Conservation (phyloP, 202 grass and related monocot species). For the Eragrostis tef region DNA sequence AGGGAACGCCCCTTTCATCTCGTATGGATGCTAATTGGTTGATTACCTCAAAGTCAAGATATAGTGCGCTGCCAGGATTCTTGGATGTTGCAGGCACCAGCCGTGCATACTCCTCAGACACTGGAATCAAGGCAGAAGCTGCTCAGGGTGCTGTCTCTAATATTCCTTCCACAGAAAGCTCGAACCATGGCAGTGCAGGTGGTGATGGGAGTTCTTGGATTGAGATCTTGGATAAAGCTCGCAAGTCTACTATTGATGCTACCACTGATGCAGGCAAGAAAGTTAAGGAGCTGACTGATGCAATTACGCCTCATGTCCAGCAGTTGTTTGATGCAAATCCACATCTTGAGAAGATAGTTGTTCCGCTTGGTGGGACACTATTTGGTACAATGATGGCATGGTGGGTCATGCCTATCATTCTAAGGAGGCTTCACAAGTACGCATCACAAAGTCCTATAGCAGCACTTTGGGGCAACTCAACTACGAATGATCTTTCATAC, state of each 20-base stretch:
- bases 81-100: conserved; percentile 40
- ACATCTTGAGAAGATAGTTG: conserved; percentile 75
- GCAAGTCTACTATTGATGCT: conserved; percentile 60
- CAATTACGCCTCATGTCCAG: conserved; percentile 66
- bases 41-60: conserved; percentile 43
- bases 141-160: conserved; percentile 34
- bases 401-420: conserved; percentile 87
- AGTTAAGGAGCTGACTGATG: conserved; percentile 64
- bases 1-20: conserved; percentile 41
- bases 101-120: conserved; percentile 67
- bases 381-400: conserved; percentile 73
- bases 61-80: conserved; percentile 45
- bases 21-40: conserved; percentile 43
- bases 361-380: conserved; percentile 72
- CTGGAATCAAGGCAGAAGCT: conserved; percentile 55
- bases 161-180: conserved; percentile 55
- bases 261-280: conserved; percentile 58
- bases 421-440: conserved; percentile 83
- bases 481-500: conserved; percentile 61
- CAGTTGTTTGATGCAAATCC: conserved; percentile 67
- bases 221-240: conserved; percentile 61
- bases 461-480: conserved; percentile 57
- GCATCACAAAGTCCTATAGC: conserved; percentile 61
- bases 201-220: conserved; percentile 50
- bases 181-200: conserved; percentile 45